Base-by-base conservation (phyloP, 345 rosid species). In the Orychophragmus violaceus region DNA sequence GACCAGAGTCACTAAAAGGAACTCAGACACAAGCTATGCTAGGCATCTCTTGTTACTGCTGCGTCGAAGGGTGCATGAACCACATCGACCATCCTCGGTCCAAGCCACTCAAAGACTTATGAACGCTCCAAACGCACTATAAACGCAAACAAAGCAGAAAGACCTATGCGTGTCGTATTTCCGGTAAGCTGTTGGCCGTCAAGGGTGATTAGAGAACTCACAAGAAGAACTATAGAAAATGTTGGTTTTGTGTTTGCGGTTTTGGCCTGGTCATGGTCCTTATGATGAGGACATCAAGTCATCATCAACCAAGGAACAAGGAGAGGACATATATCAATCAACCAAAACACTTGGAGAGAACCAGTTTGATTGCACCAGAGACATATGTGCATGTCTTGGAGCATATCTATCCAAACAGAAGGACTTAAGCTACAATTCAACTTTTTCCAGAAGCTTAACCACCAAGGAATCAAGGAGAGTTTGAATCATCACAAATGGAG, bases 161-260 rank as follows among this genome's bases (percentile, higher is more conserved):
- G 39, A 81, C 87, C 3, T 91, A 82, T 39, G 49, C 78, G 59
- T 91, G 97, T 71, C 81, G 90, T 30, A 82, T 82, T 64, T 88
- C 91, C 28, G 94, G 97, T 27, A 86, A 91, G 71, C 80, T 49
- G 16, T 75, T 86, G 59, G 97, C 96, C 1, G 96, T 86, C 35
- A 91, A 85, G 69, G 97, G 94, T 1, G 97, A 91, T 70, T 88
- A 96, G 94, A 66, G 94, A 23, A 91, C 94, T 10, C 97, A 91
- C 35, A 91, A 91, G 80, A 88, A 88, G 62, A 86, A 88, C 29
- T 91, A 96, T 22, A 91, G 96, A 5, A 91, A 91, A 78, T 88
- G 96, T 9, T 88, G 96, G 97, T 83, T 86, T 29, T 91, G 97
- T 69, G 62, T 80, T 14, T 91, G 94, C 19, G 90, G 96, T 8